Evolutionary conservation across 352 stramenopile species (phyloP), one percentile per base, ranked within the genome.

Genomic region (Globisporangium ultimum): DNA sequence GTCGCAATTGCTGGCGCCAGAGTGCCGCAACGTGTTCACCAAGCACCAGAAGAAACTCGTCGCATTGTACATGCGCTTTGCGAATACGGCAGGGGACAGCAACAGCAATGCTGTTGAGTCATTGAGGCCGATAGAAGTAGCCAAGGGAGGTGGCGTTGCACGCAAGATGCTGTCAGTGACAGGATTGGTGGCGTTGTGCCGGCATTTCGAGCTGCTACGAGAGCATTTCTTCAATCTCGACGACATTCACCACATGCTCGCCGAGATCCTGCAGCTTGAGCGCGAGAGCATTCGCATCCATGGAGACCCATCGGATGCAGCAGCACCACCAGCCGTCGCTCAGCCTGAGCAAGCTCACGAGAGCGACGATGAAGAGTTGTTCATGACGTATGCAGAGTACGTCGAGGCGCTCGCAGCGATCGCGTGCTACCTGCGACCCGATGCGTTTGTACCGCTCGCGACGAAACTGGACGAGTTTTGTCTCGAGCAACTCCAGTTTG

Each of bases 331-430:
- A 9, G 0, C 20, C 34, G 15, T 21, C n/a, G n/a, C n/a, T n/a
- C n/a, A n/a, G n/a, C n/a, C n/a, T n/a, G n/a, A n/a, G 2, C 34
- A 42, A 55, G 18, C 24, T 5, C 53, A 46, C 12, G 21, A 51
- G 17, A 68, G 59, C 15, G 32, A 64, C 5, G 66, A 72, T 8
- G 67, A 76, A 10, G 47, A 52, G 38, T 36, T 84, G 36, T 66
- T 88, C 11, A 51, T 91, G 43, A 88, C 80, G 3, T 76, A 79
- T 18, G 61, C 73, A 8, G 80, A 91, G 56, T 91, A 87, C 48
- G 53, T 84, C 14, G 76, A 91, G 43, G 67, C 72, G 17, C 55
- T 88, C 1, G 72, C 74, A 14, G 80, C 80, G 2, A 60, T 91
- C 17, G 76, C 73, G 4, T 86, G 76, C 28, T 91, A 89, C 54